These are phyloP conservation scores for Thraustochytrium striatum DNA, from an alignment of 352 stramenopile species.

Conservation along the genomic window DNA sequence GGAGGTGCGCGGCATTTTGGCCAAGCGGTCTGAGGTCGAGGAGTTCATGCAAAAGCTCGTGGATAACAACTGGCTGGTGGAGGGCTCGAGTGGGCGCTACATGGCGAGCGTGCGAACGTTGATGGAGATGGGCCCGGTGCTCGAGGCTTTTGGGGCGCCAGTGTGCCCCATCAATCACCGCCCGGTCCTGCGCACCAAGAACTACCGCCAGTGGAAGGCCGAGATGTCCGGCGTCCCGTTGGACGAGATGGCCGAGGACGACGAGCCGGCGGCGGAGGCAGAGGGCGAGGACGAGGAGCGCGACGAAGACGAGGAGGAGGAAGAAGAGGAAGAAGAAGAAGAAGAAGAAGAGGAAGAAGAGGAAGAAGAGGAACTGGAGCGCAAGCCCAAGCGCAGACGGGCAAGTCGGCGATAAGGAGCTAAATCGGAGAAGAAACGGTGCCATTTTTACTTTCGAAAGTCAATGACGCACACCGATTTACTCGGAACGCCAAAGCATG, in stretches of 20 bases:
- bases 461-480: constrained; percentile 48
- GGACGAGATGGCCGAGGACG: neutral
- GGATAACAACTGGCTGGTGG: constrained; percentile 5
- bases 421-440: no score
- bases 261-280: neutral
- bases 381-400: neutral
- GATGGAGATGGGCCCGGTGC: neutral
- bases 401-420: neutral
- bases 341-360: constrained; percentile 33
- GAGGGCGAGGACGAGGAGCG: neutral
- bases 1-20: neutral
- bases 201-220: neutral
- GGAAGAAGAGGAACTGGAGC: neutral
- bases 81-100: neutral
- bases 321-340: constrained; percentile 8
- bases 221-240: neutral
- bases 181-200: neutral
- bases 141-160: neutral
- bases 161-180: neutral
- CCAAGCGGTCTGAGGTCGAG: neutral
- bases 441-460: constrained; percentile 43
- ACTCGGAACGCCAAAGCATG: constrained; percentile 26
- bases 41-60: neutral
- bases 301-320: neutral
- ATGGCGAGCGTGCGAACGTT: constrained; percentile 4